phyloP scores from a whole-genome alignment of 768 basidiomycete species.

The Artomyces pyxidatus region DNA sequence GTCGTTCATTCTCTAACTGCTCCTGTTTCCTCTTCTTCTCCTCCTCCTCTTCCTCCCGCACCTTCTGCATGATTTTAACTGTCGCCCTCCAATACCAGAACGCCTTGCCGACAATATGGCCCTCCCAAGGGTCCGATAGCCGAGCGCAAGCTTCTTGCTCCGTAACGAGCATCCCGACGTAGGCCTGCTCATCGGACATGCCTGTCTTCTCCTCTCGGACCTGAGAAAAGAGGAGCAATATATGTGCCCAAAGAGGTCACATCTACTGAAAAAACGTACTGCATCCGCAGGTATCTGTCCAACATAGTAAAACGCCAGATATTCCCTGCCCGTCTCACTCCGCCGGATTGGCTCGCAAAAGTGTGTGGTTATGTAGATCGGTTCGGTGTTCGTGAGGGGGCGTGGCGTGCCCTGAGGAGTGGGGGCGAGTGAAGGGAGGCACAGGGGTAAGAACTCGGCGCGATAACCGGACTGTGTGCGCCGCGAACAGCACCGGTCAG shows the following conservation, averaged over 20 bases:
- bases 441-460: conserved; percentile 38
- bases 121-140: conserved; percentile 24
- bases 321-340: conserved; percentile 32
- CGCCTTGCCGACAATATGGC: conserved; percentile 29
- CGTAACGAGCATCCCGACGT: conserved; percentile 33
- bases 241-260: no score
- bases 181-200: conserved; percentile 50
- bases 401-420: conserved; percentile 21
- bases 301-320: conserved; percentile 49
- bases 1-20: not conserved
- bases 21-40: not conserved
- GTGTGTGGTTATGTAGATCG: conserved; percentile 33
- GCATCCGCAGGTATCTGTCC: conserved; percentile 45
- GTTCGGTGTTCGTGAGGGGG: conserved; percentile 29
- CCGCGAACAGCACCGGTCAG: not conserved
- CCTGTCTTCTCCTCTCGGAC: conserved; percentile 41
- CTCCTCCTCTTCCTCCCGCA: not conserved
- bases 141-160: conserved; percentile 34
- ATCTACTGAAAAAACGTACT: conserved; percentile 36
- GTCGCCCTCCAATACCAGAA: conserved; percentile 28
- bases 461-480: conserved; percentile 40
- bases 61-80: not conserved
- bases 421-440: conserved; percentile 35
- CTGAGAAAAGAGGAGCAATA: no score
- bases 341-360: conserved; percentile 18